Evolutionary conservation across 805 yeast species (phyloP), one percentile per base, ranked within the genome.

Genomic region (Saccharomycopsis amapae): DNA sequence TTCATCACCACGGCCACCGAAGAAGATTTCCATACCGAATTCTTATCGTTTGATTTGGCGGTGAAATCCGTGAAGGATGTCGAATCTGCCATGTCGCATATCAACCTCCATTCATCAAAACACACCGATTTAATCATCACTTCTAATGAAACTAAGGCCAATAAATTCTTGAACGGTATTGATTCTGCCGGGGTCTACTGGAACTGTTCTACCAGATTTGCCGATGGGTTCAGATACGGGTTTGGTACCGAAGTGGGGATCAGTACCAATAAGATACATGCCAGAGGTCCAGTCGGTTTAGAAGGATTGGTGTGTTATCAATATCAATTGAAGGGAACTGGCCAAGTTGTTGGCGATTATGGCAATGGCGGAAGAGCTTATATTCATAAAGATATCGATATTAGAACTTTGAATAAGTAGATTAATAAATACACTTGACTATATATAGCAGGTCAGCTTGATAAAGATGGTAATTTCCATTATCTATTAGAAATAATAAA

Each of bases 221-320:
- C 99, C 5, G 99, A 93, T 64, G 99, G 99, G 2, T 93, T 86
- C 73, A 76, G 98, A 62, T 93, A 90, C 60, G 99, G 99, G 0
- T 93, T 94, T 61, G 99, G 99, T 44, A 83, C 99, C 4, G 99
- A 93, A 64, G 98, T 93, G 15, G 99, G 99, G 30, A 90, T 93
- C 49, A 83, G 95, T 40, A 93, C 98, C 38, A 89, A 90, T 61
- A 93, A 93, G 63, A 87, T 93, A 52, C 99, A 93, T 62, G 96
- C 98, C 7, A 76, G 99, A 58, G 99, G 99, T 2, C 99, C 98
- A 13, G 97, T 93, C 28, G 99, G 99, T 2, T 72, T 93, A 26
- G 99, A 93, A 61, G 99, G 99, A 1, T 72, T 93, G 54, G 95
- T 90, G 61, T 85, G 94, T 56, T 93, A 93, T 64, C 97, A 93